These are phyloP conservation scores for Gastrolobium villosum DNA, from an alignment of 306 rosid genomes.

Conservation along the genomic window DNA sequence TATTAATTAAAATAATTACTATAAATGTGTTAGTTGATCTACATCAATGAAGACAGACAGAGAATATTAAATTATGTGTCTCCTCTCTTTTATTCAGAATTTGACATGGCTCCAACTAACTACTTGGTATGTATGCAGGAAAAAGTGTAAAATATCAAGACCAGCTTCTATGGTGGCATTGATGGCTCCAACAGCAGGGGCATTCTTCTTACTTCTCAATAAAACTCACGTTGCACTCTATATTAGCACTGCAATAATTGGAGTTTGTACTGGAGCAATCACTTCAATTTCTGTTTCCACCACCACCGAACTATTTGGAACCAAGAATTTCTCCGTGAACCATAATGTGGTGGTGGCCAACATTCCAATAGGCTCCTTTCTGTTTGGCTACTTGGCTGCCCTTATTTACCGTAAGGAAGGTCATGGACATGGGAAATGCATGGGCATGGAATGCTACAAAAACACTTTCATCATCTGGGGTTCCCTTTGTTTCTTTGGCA, in stretches of 20 bases:
- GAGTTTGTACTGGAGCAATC: conserved; percentile 81
- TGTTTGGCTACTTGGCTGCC: conserved; percentile 72
- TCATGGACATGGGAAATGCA: conserved; percentile 63
- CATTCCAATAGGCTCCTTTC: conserved; percentile 78
- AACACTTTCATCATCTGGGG: conserved; percentile 78
- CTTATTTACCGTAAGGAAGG: conserved; percentile 58
- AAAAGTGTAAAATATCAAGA: conserved; percentile 57
- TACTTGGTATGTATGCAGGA: conserved; percentile 50
- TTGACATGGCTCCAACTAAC: background rate
- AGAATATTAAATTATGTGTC: background rate
- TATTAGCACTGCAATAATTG: conserved; percentile 71
- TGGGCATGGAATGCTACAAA: conserved; percentile 73
- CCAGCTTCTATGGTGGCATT: conserved; percentile 61
- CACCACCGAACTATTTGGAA: conserved; percentile 76
- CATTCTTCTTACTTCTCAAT: conserved; percentile 66
- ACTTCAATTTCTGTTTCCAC: conserved; percentile 72
- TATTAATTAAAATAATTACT: background rate
- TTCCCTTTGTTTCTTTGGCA: conserved; percentile 63
- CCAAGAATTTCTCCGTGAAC: conserved; percentile 72
- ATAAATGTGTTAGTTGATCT: conserved; percentile 48
- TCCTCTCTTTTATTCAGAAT: background rate
- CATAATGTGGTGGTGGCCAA: conserved; percentile 81
- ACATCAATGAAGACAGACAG: conserved; percentile 17
- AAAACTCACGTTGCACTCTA: conserved; percentile 52
- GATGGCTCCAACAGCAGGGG: conserved; percentile 63